phyloP scores from a whole-genome alignment of 805 yeast species.

The Zygoascus flipseniorum region DNA sequence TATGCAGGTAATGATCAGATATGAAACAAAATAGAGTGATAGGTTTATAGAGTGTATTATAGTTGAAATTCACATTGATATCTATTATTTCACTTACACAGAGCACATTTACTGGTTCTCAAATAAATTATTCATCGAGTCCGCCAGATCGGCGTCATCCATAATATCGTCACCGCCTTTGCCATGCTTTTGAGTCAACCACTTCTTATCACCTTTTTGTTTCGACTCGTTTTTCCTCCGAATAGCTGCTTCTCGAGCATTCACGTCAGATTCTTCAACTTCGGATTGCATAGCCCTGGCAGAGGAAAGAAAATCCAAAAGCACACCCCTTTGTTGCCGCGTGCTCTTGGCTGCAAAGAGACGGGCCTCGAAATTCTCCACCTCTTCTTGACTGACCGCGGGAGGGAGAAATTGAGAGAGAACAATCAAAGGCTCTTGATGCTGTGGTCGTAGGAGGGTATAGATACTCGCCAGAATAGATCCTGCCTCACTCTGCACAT shows the following conservation, averaged over 20 bases:
- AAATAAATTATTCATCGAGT: constrained; percentile 15
- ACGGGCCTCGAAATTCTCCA: constrained; percentile 55
- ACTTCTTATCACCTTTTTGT: constrained; percentile 11
- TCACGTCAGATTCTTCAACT: constrained; percentile 33
- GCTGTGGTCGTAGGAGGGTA: constrained; percentile 60
- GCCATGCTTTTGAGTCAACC: constrained; percentile 13
- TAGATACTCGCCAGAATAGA: constrained; percentile 75
- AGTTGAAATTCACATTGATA: not conserved
- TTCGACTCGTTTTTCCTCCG: constrained; percentile 11
- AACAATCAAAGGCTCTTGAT: constrained; percentile 57
- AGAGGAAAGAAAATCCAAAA: constrained; percentile 64
- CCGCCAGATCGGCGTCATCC: constrained; percentile 20
- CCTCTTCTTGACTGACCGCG: constrained; percentile 41
- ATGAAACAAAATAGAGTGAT: not conserved
- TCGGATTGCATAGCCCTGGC: constrained; percentile 37
- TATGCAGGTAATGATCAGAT: not conserved
- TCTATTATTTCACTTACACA: not conserved
- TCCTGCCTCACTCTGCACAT: constrained; percentile 89
- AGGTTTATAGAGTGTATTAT: not conserved
- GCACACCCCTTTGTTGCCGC: constrained; percentile 72
- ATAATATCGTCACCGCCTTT: constrained; percentile 17
- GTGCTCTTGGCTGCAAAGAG: constrained; percentile 49
- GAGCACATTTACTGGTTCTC: constrained; percentile 7
- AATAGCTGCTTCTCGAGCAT: constrained; percentile 22
- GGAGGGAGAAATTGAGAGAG: constrained; percentile 43